A percentile compares a stretch with the other conserved stretches of the same genome.
Conservation (phyloP, 148 eudicot genomes). For the Camellia lanceoleosa region DNA sequence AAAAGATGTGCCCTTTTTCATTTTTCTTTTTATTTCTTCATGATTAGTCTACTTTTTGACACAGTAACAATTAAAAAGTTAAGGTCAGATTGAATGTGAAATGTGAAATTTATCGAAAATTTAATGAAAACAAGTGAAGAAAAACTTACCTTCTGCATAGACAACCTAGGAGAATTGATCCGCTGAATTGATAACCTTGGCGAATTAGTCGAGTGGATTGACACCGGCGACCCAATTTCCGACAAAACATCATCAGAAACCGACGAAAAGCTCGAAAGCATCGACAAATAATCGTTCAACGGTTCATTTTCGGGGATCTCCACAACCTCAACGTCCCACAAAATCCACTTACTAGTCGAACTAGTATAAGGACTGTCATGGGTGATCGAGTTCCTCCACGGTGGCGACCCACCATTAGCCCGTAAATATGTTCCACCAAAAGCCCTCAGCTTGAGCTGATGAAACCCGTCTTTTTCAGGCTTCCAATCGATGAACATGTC, state of each 20-base stretch:
- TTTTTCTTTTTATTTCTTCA: too few species aligned
- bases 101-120: too few species aligned
- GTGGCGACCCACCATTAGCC: slow-evolving; percentile 70
- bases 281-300: slow-evolving; percentile 28
- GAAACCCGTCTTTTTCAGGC: slow-evolving; percentile 69
- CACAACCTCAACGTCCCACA: slow-evolving; percentile 69
- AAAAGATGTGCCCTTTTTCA: too few species aligned
- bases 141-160: slow-evolving; percentile 43
- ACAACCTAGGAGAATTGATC: slow-evolving; percentile 20
- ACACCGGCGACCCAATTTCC: slow-evolving; percentile 42
- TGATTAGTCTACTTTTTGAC: too few species aligned
- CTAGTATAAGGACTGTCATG: slow-evolving; percentile 48
- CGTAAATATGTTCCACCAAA: slow-evolving; percentile 50
- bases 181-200: slow-evolving; percentile 23
- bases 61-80: too few species aligned
- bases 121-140: too few species aligned
- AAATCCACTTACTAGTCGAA: slow-evolving; percentile 41
- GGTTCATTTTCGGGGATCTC: slow-evolving; percentile 46
- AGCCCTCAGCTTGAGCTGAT: slow-evolving; percentile 46
- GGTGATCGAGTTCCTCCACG: slow-evolving; percentile 77
- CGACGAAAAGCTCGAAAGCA: slow-evolving; percentile 50
- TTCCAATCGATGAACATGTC: slow-evolving; percentile 51
- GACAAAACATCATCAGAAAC: slow-evolving; percentile 49
- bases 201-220: slow-evolving; percentile 31
- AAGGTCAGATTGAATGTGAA: too few species aligned